Percentiles rank a stretch among this genome's conserved stretches.
phyloP scores from a whole-genome alignment of 2,329 filamentous ascomycete genomes.

The Zymoseptoria brevis region DNA sequence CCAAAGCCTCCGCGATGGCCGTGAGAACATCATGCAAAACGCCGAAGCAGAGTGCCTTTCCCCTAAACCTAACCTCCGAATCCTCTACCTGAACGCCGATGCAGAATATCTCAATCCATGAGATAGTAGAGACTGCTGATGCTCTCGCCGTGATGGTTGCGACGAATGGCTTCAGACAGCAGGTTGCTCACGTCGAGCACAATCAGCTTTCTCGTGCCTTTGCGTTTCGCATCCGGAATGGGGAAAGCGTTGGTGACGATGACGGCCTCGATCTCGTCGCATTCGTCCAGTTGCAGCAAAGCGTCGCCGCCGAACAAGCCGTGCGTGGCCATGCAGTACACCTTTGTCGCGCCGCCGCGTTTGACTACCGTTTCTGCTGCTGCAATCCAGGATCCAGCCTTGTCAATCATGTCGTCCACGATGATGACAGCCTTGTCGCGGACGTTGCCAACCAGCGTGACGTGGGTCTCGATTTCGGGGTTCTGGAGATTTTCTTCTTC shows the following conservation, averaged over 20 bases:
- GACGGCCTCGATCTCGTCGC: constrained; percentile 87
- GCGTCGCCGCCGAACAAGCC: constrained; percentile 87
- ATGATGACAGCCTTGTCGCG: constrained; percentile 82
- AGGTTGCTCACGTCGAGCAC: constrained; percentile 83
- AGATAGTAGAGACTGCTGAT: constrained; percentile 49
- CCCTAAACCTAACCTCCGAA: neutral
- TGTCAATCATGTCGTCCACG: constrained; percentile 98
- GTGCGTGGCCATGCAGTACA: constrained; percentile 96
- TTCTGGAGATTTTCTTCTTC: constrained; percentile 85
- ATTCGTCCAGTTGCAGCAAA: constrained; percentile 80
- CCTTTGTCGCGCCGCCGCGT: constrained; percentile 79
- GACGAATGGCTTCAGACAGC: constrained; percentile 82
- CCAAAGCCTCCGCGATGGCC: neutral
- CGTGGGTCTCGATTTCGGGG: constrained; percentile 80
- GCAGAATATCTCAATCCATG: constrained; percentile 19
- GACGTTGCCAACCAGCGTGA: constrained; percentile 95
- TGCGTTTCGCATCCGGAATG: constrained; percentile 65
- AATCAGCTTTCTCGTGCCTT: constrained; percentile 70
- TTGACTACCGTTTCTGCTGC: constrained; percentile 96
- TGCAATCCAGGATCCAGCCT: constrained; percentile 91
- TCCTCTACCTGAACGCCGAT: constrained; percentile 1
- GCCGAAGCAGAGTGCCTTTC: neutral
- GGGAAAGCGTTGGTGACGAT: constrained; percentile 97
- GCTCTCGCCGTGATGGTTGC: constrained; percentile 93
- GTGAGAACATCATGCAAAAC: neutral